Percentiles rank a stretch among this genome's conserved stretches.
These are phyloP conservation scores for Hemileccinum impolitum DNA, from an alignment of 768 basidiomycete species.

Conservation along the genomic window DNA sequence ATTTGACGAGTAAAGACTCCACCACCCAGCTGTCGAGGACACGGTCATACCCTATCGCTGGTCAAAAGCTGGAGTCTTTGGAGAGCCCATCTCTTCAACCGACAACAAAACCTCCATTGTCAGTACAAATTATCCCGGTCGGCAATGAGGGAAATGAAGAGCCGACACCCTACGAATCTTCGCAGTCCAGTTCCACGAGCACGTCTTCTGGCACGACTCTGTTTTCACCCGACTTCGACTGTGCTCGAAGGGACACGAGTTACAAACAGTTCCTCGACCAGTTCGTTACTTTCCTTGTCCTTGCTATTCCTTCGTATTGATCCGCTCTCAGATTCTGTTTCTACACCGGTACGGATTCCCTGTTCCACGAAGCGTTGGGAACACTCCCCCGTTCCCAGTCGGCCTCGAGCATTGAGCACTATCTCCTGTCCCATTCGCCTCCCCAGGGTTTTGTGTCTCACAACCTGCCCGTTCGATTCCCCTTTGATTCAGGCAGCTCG, in stretches of 20 bases:
- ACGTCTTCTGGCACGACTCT: slow-evolving; percentile 44
- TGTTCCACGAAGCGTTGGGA: slow-evolving; percentile 28
- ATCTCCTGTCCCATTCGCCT: slow-evolving; percentile 37
- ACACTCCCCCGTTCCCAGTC: slow-evolving; percentile 42
- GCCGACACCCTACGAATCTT: slow-evolving; percentile 47
- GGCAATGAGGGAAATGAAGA: slow-evolving; percentile 30
- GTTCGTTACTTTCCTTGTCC: slow-evolving; percentile 37
- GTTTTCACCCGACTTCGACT: slow-evolving; percentile 38
- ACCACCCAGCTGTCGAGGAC: slow-evolving; percentile 27
- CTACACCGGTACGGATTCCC: slow-evolving; percentile 58
- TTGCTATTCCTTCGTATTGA: slow-evolving; percentile 1
- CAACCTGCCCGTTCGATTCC: slow-evolving; percentile 25
- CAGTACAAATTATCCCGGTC: slow-evolving; percentile 8
- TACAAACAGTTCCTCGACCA: slow-evolving; percentile 64
- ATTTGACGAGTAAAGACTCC: slow-evolving; percentile 19
- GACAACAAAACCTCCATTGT: slow-evolving; percentile 9
- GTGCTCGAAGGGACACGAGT: slow-evolving; percentile 32
- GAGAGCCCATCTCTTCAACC: slow-evolving; percentile 9
- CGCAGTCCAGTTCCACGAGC: slow-evolving; percentile 42
- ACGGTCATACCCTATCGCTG: slow-evolving; percentile 36
- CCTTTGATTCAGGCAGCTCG: slow-evolving; percentile 22
- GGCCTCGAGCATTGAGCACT: slow-evolving; percentile 53
- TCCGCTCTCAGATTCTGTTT: slow-evolving; percentile 63
- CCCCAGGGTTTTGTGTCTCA: slow-evolving; percentile 24
- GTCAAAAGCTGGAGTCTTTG: background rate